Conservation (phyloP, 2,329 filamentous ascomycete species). For the Leptoxyphium fumago region DNA sequence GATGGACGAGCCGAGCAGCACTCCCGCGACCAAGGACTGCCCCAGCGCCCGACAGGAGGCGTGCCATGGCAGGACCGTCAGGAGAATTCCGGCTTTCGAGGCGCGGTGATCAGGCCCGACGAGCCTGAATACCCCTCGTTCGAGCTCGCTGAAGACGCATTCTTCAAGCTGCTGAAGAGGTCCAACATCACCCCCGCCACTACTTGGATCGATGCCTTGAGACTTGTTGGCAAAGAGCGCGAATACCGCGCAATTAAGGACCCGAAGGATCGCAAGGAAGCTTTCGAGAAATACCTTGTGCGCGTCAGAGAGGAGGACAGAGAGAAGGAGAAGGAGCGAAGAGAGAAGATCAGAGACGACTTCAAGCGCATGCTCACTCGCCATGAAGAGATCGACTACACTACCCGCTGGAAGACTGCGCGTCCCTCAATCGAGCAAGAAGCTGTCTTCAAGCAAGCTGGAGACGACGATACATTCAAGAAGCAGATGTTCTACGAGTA, state of each 20-base stretch:
- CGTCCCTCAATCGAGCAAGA: slow-evolving; percentile 88
- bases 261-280: slow-evolving; percentile 73
- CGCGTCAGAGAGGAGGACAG: slow-evolving; percentile 87
- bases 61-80: slow-evolving; percentile 18
- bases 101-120: slow-evolving; percentile 18
- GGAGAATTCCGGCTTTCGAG: slow-evolving; percentile 18
- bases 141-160: slow-evolving; percentile 86
- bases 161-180: slow-evolving; percentile 76
- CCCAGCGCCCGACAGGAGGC: slow-evolving; percentile 23
- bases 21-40: slow-evolving; percentile 24
- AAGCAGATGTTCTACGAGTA: slow-evolving; percentile 91
- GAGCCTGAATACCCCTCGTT: slow-evolving; percentile 58
- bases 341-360: slow-evolving; percentile 81
- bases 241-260: slow-evolving; percentile 90
- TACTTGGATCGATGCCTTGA: slow-evolving; percentile 82
- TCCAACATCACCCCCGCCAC: slow-evolving; percentile 80
- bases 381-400: slow-evolving; percentile 93
- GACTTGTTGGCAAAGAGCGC: slow-evolving; percentile 72
- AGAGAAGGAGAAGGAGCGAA: slow-evolving; percentile 81
- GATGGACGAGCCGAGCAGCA: slow-evolving; percentile 10
- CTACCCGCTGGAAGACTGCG: slow-evolving; percentile 93
- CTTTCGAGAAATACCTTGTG: slow-evolving; percentile 89
- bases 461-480: slow-evolving; percentile 72
- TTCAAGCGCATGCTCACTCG: slow-evolving; percentile 93
- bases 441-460: slow-evolving; percentile 85